phyloP scores from a whole-genome alignment of 2,329 filamentous ascomycete species.

The Hymenoscyphus infarciens region DNA sequence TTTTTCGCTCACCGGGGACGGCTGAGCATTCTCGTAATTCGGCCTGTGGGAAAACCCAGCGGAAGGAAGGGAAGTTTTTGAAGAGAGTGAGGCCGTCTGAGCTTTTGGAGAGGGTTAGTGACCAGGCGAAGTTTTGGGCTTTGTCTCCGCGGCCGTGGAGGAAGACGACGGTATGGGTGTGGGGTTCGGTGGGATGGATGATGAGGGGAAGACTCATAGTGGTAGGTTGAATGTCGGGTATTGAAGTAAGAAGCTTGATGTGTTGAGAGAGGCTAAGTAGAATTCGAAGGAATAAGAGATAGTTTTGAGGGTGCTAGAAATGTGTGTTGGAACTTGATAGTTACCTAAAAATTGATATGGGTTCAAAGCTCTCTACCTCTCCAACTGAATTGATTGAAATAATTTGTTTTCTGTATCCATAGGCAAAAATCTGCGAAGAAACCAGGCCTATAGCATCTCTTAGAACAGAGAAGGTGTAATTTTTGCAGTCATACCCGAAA shows the following conservation, averaged over 20 bases:
- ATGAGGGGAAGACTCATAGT: background rate
- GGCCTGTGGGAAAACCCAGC: slow-evolving; percentile 19
- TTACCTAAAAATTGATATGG: too few species aligned
- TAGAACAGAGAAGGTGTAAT: too few species aligned
- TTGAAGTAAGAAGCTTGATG: background rate
- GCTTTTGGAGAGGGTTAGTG: slow-evolving; percentile 4
- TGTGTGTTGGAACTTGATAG: background rate
- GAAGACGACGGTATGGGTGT: slow-evolving; percentile 20
- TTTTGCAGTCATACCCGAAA: too few species aligned
- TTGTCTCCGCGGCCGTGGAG: slow-evolving; percentile 18
- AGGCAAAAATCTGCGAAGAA: too few species aligned
- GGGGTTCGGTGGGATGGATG: background rate
- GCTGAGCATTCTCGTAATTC: slow-evolving; percentile 6
- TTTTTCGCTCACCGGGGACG: slow-evolving; percentile 5
- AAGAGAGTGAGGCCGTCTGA: background rate
- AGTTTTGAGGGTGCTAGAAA: background rate
- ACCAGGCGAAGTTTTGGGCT: slow-evolving; percentile 13
- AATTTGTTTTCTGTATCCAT: too few species aligned
- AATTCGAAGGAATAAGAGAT: background rate
- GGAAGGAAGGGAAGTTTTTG: slow-evolving; percentile 37
- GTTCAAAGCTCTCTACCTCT: too few species aligned
- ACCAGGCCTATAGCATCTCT: too few species aligned
- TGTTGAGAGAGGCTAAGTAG: background rate
- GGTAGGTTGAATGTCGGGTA: background rate
- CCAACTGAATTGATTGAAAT: too few species aligned